Evolutionary conservation across 169 alveolate species (phyloP).

Genomic region (Eimeria maxima): DNA sequence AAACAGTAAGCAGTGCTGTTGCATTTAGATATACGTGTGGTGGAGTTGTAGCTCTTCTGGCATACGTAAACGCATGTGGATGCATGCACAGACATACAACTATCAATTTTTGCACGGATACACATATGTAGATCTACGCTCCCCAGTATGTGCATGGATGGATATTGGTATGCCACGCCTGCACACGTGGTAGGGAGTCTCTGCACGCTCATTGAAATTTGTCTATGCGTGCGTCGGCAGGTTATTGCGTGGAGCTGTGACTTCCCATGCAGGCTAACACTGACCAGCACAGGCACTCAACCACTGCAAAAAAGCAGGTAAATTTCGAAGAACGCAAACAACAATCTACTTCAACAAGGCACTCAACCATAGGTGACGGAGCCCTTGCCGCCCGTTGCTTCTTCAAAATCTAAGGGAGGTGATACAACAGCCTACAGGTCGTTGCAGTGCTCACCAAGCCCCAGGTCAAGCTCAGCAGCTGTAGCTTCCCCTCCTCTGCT

Average conservation of each 20-base stretch:
- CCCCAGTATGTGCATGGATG: neutral
- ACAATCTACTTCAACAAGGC: neutral
- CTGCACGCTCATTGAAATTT: neutral
- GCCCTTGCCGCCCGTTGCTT: neutral
- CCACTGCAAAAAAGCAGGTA: neutral
- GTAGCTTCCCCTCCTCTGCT: constrained; percentile 69
- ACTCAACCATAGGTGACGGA: neutral
- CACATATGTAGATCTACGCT: neutral
- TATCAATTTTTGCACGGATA: neutral
- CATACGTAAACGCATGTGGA: neutral
- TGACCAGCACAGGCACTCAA: neutral
- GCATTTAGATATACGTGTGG: neutral
- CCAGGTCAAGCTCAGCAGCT: constrained; percentile 74
- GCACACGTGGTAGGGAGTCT: neutral
- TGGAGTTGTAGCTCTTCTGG: neutral
- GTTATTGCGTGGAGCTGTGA: neutral
- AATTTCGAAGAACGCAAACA: neutral
- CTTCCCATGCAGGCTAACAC: neutral
- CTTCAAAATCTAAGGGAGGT: neutral
- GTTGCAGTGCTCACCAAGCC: constrained; percentile 60
- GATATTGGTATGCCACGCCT: neutral
- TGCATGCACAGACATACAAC: neutral
- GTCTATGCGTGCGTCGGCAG: neutral
- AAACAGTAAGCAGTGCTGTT: neutral
- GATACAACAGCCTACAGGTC: neutral